phyloP scores from a whole-genome alignment of 345 rosid genomes.

The Microcos paniculata region DNA sequence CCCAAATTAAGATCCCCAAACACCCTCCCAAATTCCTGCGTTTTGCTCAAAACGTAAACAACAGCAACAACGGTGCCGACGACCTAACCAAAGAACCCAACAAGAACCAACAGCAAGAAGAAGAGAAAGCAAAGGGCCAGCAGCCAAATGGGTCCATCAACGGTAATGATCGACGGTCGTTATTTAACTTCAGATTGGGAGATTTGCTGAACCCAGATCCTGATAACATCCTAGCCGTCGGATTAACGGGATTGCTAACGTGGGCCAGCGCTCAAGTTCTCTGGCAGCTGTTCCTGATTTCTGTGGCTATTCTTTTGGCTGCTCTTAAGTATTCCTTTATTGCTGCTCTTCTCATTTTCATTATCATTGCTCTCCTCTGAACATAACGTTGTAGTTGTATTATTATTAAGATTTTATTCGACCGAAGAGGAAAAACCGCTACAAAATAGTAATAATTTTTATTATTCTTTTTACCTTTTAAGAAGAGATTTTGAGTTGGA shows the following conservation, averaged over 20 bases:
- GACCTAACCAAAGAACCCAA: slow-evolving; percentile 18
- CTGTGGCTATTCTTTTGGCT: slow-evolving; percentile 73
- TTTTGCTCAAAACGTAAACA: slow-evolving; percentile 32
- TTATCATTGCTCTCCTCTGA: slow-evolving; percentile 77
- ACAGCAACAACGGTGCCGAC: neutral
- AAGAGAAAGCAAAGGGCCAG: too few species aligned
- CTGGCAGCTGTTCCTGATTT: slow-evolving; percentile 63
- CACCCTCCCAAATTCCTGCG: slow-evolving; percentile 28
- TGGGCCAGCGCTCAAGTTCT: slow-evolving; percentile 93
- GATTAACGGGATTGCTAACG: slow-evolving; percentile 71
- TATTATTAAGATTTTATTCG: too few species aligned
- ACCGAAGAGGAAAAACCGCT: too few species aligned
- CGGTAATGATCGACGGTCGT: slow-evolving; percentile 35
- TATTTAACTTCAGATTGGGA: slow-evolving; percentile 55
- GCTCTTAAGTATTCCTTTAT: slow-evolving; percentile 89
- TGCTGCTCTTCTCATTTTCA: slow-evolving; percentile 78
- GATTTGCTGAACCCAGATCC: slow-evolving; percentile 73
- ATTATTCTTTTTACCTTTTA: too few species aligned
- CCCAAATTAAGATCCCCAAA: slow-evolving; percentile 21
- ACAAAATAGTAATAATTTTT: too few species aligned
- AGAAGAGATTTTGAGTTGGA: too few species aligned
- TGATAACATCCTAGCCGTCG: slow-evolving; percentile 74
- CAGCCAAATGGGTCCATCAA: slow-evolving; percentile 23
- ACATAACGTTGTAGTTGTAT: neutral
- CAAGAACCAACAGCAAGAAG: too few species aligned